Base-by-base conservation (phyloP, 345 rosid species). In the Aurinia saxatilis region DNA sequence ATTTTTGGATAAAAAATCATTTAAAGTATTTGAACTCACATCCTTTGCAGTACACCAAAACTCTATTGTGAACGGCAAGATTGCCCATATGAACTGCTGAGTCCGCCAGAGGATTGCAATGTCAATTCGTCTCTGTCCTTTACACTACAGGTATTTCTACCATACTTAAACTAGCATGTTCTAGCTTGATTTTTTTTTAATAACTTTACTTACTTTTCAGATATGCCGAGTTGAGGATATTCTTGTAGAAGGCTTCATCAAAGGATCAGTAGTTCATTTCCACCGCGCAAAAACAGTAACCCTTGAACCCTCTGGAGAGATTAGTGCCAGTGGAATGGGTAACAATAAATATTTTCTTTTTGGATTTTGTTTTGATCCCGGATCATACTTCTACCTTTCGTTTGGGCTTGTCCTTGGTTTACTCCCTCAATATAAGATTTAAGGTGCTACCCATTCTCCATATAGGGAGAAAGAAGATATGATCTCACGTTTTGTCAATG, bases 31-130 rank as follows among this genome's bases (percentile, higher is more conserved):
- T 68, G 38, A 65, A 57, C 57, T 39, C 66, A 23, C 56, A 65
- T 70, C 39, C 40, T 54, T 62, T 68, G 64, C 71, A 95, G 98
- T 56, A 88, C 87, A 6, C 99, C 95, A 39, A 86, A 76, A 79
- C 96, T 90, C 60, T 76, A 88, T 67, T 95, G 99, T 41, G 90
- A 81, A 45, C 80, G 57, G 53, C 78, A 84, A 73, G 82, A 82
- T 60, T 95, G 99, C 79, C 98, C 99, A 4, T 50, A 67, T 57
- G 99, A 95, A 78, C 76, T 95, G 13, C 81, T 95, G 38, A 79
- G 71, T 65, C 99, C 99, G 5, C 99, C 99, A 71, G 99, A 95
- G 72, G 99, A 95, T 75, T 95, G 99, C 93, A 95, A 84, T 75
- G 96, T 95, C 77, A 95, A 95, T 79, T 67, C 98, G 23, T 88